Base-by-base conservation (phyloP, 2,329 filamentous ascomycete species). In the Verticillium nonalfalfae region DNA sequence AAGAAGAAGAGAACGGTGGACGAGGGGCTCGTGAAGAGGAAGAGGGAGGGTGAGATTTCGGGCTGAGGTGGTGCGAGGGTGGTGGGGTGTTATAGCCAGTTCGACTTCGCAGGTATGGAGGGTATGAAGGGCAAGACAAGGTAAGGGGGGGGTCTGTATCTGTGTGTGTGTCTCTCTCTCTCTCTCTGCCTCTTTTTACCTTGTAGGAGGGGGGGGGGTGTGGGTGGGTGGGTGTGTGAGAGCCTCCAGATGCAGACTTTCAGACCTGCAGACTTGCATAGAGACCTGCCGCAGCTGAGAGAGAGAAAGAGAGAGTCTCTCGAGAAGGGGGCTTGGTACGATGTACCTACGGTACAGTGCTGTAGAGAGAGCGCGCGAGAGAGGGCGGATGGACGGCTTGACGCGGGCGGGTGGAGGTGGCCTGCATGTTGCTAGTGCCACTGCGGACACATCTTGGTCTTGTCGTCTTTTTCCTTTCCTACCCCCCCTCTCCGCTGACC, bases 1-100 rank as follows among this genome's bases (percentile, higher is more conserved):
- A 74, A 78, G 76, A 79, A 81, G 79, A 82, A 83, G 80, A 80
- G 78, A 82, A 82, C 71, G 78, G 76, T 76, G 78, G 81, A 85
- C 80, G 81, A 81, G 74, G 78, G 76, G 76, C 75, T 85, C 81
- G 82, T 84, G 79, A 80, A 74, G 79, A 81, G 73, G 73, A 72
- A 76, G 74, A 76, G 72, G 74, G 75, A 77, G 74, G 76, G 76
- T 78, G 66, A 77, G 75, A 76, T 77, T 26, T 72, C 69, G 76
- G 73, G 73, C 74, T 76, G 73, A 70, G 62, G 71, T 67, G 66
- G 68, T 69, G 71, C 72, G 75, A 74, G 77, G 78, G 78, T 79
- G 77, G 76, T 77, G 79, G 79, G 76, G 78, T 79, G 79, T 76
- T 79, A 79, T 79, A 79, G 62, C 67, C 45, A 36, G 34, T 36